Percentiles rank a stretch among this genome's conserved stretches.
These are phyloP conservation scores for Crassisporium funariophilum DNA, from an alignment of 768 basidiomycete genomes.

Conservation along the genomic window DNA sequence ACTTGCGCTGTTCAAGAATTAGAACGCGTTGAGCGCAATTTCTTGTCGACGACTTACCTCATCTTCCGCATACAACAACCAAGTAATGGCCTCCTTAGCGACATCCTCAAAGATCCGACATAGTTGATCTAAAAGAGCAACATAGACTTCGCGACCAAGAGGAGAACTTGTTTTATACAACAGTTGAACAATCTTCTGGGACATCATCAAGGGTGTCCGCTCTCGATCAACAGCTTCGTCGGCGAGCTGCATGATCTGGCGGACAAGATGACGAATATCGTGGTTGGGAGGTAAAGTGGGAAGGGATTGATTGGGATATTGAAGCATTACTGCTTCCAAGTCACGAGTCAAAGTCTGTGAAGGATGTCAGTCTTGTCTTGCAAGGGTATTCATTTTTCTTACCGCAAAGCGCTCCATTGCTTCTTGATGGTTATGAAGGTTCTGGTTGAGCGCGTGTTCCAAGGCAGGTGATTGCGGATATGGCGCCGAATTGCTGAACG, in stretches of 20 bases:
- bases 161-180: constrained; percentile 87
- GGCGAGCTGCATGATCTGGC: constrained; percentile 83
- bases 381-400: background rate
- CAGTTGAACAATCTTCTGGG: constrained; percentile 95
- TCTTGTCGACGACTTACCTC: constrained; percentile 56
- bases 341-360: constrained; percentile 54
- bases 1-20: constrained; percentile 85
- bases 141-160: constrained; percentile 92
- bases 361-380: too few relatives aligned
- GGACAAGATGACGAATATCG: constrained; percentile 82
- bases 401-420: constrained; percentile 89
- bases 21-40: constrained; percentile 12
- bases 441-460: constrained; percentile 48
- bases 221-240: constrained; percentile 77
- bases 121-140: constrained; percentile 83
- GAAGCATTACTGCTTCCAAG: constrained; percentile 77
- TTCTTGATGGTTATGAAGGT: constrained; percentile 69
- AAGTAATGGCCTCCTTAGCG: constrained; percentile 93
- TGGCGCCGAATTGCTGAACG: constrained; percentile 54
- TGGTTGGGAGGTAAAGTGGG: constrained; percentile 77
- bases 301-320: constrained; percentile 73
- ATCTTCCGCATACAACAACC: constrained; percentile 96
- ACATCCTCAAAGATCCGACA: constrained; percentile 91
- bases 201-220: constrained; percentile 87
- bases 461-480: constrained; percentile 67